Conservation (phyloP, 768 basidiomycete genomes). For the Trametes elegans region DNA sequence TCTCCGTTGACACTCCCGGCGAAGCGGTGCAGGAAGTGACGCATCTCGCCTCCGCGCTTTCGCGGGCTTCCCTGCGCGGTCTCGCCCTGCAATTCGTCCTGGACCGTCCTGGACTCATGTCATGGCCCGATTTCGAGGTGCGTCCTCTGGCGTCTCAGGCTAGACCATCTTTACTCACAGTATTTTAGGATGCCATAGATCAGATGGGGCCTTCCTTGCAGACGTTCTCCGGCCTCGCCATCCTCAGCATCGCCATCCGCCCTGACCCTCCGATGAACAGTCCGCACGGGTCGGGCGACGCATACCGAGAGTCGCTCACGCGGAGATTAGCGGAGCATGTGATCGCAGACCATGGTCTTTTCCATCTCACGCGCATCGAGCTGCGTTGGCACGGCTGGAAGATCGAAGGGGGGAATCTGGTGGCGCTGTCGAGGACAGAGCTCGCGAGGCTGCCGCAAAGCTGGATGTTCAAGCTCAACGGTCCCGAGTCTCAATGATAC, state of each 20-base stretch:
- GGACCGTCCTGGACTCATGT: neutral
- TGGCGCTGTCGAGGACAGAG: slow-evolving; percentile 1
- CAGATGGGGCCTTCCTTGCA: slow-evolving; percentile 17
- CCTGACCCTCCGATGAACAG: slow-evolving; percentile 20
- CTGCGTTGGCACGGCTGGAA: slow-evolving; percentile 26
- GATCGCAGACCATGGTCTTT: slow-evolving; percentile 1
- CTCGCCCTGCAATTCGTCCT: slow-evolving; percentile 11
- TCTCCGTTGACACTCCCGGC: neutral
- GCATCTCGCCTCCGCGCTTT: slow-evolving; percentile 13
- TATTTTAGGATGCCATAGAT: slow-evolving; percentile 14
- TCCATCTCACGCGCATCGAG: slow-evolving; percentile 19
- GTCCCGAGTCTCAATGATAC: neutral
- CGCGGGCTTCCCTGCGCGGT: neutral
- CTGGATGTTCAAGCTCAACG: slow-evolving; percentile 15
- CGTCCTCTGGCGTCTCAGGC: neutral
- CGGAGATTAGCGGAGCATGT: slow-evolving; percentile 13
- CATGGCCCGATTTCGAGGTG: slow-evolving; percentile 19
- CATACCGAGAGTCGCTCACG: slow-evolving; percentile 11
- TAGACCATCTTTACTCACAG: neutral
- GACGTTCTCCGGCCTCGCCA: slow-evolving; percentile 11
- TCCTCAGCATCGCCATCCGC: slow-evolving; percentile 20
- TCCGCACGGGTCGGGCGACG: neutral
- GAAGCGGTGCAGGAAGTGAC: slow-evolving; percentile 1
- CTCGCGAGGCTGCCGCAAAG: slow-evolving; percentile 13
- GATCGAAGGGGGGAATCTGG: slow-evolving; percentile 5